phyloP scores from a whole-genome alignment of 108 stramenopile genomes.

The Chaetoceros muelleri region DNA sequence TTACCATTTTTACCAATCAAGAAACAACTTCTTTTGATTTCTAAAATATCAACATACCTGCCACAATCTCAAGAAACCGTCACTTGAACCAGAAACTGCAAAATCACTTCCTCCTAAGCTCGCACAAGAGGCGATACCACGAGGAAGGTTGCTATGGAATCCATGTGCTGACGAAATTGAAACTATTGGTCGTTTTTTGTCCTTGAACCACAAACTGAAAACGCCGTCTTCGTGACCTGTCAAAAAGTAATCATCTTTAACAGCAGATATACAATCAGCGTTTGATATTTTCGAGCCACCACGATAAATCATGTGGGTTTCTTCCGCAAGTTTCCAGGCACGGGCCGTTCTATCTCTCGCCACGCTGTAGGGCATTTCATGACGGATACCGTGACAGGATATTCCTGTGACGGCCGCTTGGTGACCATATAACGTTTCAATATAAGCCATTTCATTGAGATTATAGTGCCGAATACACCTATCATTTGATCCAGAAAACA shows the following conservation, averaged over 20 bases:
- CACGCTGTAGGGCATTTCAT: slow-evolving; percentile 82
- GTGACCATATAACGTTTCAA: slow-evolving; percentile 98
- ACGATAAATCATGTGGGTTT: slow-evolving; percentile 94
- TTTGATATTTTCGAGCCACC: slow-evolving; percentile 54
- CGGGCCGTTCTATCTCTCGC: slow-evolving; percentile 86
- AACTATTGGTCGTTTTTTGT: slow-evolving; percentile 87
- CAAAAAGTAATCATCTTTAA: slow-evolving; percentile 88
- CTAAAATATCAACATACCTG: slow-evolving; percentile 23
- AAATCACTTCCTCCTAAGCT: slow-evolving; percentile 63
- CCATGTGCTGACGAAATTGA: slow-evolving; percentile 49
- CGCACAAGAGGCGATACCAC: slow-evolving; percentile 42
- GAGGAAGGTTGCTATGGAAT: slow-evolving; percentile 15
- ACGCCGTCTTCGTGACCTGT: slow-evolving; percentile 87
- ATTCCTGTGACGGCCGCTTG: slow-evolving; percentile 81
- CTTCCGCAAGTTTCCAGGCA: slow-evolving; percentile 95
- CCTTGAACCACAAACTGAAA: slow-evolving; percentile 84
- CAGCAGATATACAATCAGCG: slow-evolving; percentile 62
- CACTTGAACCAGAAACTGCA: slow-evolving; percentile 70
- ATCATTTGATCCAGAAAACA: slow-evolving; percentile 92
- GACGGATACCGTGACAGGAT: slow-evolving; percentile 53
- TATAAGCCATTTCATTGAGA: slow-evolving; percentile 85
- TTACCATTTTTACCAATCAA: neutral
- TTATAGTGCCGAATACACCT: slow-evolving; percentile 85
- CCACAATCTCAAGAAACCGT: slow-evolving; percentile 85
- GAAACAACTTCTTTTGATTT: neutral